These are phyloP conservation scores for Neofusicoccum laricinum DNA, from an alignment of 2,329 filamentous ascomycete genomes.

Conservation along the genomic window DNA sequence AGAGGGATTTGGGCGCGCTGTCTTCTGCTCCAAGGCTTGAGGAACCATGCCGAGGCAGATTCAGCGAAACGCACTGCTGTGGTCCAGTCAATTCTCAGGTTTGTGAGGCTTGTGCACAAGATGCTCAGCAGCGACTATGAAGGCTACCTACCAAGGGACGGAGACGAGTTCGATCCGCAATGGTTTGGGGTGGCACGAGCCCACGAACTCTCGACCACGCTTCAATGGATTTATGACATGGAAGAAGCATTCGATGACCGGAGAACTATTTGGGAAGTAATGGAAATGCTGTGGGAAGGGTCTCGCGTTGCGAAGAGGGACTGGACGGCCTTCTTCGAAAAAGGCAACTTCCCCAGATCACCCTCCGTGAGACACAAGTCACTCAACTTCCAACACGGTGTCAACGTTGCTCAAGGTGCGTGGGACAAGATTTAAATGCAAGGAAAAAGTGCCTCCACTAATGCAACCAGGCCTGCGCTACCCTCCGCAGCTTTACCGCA, in stretches of 20 bases:
- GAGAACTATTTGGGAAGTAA: slow-evolving; percentile 37
- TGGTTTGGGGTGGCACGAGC: slow-evolving; percentile 16
- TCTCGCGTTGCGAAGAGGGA: slow-evolving; percentile 25
- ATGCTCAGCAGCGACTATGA: slow-evolving; percentile 56
- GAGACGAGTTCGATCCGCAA: slow-evolving; percentile 29
- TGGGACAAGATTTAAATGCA: not conserved
- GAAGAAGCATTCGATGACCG: not conserved
- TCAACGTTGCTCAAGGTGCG: slow-evolving; percentile 46
- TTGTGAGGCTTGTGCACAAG: slow-evolving; percentile 48
- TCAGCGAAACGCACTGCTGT: slow-evolving; percentile 41
- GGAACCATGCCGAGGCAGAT: slow-evolving; percentile 51
- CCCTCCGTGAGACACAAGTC: not conserved
- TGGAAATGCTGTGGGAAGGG: slow-evolving; percentile 39
- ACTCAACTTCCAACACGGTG: slow-evolving; percentile 40
- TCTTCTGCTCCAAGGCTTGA: slow-evolving; percentile 51
- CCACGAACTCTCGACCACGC: slow-evolving; percentile 44
- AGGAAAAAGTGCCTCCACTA: not conserved
- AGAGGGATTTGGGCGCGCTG: slow-evolving; percentile 55
- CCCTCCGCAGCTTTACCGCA: slow-evolving; percentile 41
- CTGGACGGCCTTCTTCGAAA: slow-evolving; percentile 35
- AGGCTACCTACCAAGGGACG: slow-evolving; percentile 47
- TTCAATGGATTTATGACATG: slow-evolving; percentile 49
- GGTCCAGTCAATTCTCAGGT: slow-evolving; percentile 50
- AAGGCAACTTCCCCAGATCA: slow-evolving; percentile 29
- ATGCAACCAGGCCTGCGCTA: slow-evolving; percentile 25